These are phyloP conservation scores for Phragmites australis DNA, from an alignment of 176 grass and related monocot species.

Conservation along the genomic window DNA sequence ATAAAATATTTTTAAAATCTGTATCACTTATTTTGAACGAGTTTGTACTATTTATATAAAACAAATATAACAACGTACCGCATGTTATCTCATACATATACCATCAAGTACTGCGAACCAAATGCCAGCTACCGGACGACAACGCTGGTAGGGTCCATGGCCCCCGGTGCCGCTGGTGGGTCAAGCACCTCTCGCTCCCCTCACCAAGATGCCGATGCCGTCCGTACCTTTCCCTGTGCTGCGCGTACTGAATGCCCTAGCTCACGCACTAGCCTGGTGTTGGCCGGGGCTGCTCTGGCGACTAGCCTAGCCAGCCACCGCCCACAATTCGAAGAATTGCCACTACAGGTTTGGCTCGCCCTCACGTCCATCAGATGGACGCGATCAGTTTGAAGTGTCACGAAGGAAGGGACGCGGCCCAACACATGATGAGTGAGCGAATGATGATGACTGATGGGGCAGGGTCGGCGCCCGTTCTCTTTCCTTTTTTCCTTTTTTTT, in stretches of 20 bases:
- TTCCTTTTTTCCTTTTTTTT: too few relatives aligned
- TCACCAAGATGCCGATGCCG: neutral
- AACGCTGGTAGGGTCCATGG: neutral
- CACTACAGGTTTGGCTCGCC: neutral
- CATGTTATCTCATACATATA: too few relatives aligned
- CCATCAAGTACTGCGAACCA: too few relatives aligned
- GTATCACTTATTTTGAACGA: too few relatives aligned
- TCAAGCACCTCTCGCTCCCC: neutral
- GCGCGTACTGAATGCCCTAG: neutral
- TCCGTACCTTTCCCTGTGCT: neutral
- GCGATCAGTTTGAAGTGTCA: neutral
- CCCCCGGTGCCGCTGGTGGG: neutral
- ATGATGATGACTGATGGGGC: neutral
- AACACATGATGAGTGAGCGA: neutral
- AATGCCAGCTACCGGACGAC: too few relatives aligned
- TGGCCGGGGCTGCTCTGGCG: neutral
- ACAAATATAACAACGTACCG: too few relatives aligned
- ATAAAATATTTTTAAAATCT: too few relatives aligned
- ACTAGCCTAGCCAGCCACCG: neutral
- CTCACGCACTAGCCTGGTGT: too few relatives aligned
- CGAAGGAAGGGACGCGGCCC: neutral
- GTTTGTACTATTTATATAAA: too few relatives aligned
- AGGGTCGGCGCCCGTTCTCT: neutral
- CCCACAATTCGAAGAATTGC: too few relatives aligned
- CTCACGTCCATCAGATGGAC: neutral